Base-by-base conservation (phyloP, 805 yeast genomes). In the Metschnikowia dekortorum region DNA sequence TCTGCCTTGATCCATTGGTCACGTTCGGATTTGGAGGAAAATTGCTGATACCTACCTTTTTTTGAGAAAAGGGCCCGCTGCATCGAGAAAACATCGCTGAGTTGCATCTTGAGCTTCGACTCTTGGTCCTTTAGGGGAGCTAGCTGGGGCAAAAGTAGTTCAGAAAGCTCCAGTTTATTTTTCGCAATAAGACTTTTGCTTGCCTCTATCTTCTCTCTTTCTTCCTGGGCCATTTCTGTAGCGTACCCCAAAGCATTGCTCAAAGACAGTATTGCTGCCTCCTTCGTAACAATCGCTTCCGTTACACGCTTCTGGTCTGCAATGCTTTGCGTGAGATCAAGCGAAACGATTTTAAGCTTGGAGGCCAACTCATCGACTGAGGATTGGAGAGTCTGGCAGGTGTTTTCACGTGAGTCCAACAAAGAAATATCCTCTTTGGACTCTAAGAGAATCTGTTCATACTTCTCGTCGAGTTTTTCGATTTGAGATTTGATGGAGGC, bases 61-160 rank as follows among this genome's bases (percentile, higher is more conserved):
- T 89, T 91, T 7, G 86, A 73, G 45, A 85, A 79, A 4, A 91
- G 64, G 11, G 74, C 67, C 55, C 86, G 72, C 63, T 86, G 90
- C 30, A 68, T 75, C 7, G 81, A 69, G 47, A 73, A 76, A 22
- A 76, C 57, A n/a, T 70, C 66, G 3, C 67, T 49, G 8, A 84
- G 63, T 44, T 72, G 58, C 3, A 62, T 57, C 48, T 78, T 77
- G 32, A 76, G 53, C 3, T 56, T 55, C 0, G 58, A 34, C 61
- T 85, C 89, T 39, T 67, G 59, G 1, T 57, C 53, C 41, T 65
- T 71, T 10, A 80, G 62, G 1, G 64, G 53, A 10, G 67, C 66
- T 37, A 81, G 66, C 11, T 39, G 31, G n/a, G 47, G 48, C 13
- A 26, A 36, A n/a, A 37, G 56, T 2, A 86, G 4, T 2, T 63